Conservation (phyloP, 805 yeast genomes). For the Spathaspora sp. region DNA sequence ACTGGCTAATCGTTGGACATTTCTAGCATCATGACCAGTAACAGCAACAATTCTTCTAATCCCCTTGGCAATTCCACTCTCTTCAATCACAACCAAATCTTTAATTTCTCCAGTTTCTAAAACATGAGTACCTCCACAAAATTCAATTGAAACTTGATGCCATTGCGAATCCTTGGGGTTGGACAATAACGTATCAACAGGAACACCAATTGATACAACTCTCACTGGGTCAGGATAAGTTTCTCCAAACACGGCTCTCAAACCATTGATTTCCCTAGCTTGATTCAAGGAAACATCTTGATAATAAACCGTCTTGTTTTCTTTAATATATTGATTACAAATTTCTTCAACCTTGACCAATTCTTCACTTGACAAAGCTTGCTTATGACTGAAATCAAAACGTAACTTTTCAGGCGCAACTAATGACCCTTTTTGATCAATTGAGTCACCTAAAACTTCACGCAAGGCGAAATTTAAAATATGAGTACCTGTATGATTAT, state of each 20-base stretch:
- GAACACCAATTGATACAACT: constrained; percentile 92
- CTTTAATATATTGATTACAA: constrained; percentile 66
- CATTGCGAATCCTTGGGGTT: constrained; percentile 74
- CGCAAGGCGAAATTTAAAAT: constrained; percentile 85
- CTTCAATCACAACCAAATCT: constrained; percentile 86
- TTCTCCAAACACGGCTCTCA: constrained; percentile 98
- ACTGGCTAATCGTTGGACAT: constrained; percentile 79
- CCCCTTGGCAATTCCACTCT: constrained; percentile 98
- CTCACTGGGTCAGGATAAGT: constrained; percentile 99
- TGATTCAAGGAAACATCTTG: constrained; percentile 72
- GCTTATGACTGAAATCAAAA: constrained; percentile 94
- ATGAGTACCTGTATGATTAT: constrained; percentile 98
- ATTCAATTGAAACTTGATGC: constrained; percentile 79
- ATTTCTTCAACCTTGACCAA: constrained; percentile 72
- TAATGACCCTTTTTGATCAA: constrained; percentile 95
- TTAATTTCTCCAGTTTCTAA: constrained; percentile 89
- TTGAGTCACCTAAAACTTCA: constrained; percentile 78
- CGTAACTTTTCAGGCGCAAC: constrained; percentile 94
- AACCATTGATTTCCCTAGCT: constrained; percentile 76
- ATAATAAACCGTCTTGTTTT: constrained; percentile 70
- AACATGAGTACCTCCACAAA: constrained; percentile 99
- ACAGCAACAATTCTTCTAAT: constrained; percentile 97
- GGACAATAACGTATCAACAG: constrained; percentile 75
- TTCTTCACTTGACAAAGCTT: constrained; percentile 71
- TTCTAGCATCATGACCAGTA: constrained; percentile 86